These are phyloP conservation scores for Sherardia arvensis DNA, from an alignment of 257 asterid species.

Conservation along the genomic window DNA sequence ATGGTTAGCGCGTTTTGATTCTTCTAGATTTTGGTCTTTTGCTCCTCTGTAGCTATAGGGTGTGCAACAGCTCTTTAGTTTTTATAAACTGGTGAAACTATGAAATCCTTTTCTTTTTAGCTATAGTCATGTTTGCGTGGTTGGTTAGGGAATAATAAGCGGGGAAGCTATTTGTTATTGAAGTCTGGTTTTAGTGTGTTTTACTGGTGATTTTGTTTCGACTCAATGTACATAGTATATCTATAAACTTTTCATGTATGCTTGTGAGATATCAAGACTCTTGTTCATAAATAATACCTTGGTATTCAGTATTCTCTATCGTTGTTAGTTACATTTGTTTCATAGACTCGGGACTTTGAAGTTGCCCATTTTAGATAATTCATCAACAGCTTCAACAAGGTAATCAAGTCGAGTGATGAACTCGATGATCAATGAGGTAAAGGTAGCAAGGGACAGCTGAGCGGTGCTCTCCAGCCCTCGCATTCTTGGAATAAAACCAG, in stretches of 20 bases:
- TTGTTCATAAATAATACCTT: not conserved
- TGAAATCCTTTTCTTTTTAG: not conserved
- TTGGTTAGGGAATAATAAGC: constrained; percentile 34
- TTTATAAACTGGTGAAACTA: constrained; percentile 15
- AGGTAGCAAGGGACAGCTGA: constrained; percentile 49
- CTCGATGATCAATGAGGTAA: constrained; percentile 53
- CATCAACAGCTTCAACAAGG: constrained; percentile 59
- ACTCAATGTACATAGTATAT: constrained; percentile 29
- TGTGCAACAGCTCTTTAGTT: not conserved
- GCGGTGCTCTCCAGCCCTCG: constrained; percentile 44
- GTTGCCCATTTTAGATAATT: constrained; percentile 49
- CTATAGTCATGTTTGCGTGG: constrained; percentile 16
- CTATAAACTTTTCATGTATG: not conserved
- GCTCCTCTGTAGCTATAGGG: not conserved
- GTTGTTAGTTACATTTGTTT: not conserved
- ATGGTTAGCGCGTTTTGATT: not conserved
- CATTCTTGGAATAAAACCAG: constrained; percentile 35
- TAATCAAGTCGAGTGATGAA: constrained; percentile 66
- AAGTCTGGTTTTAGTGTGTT: constrained; percentile 20
- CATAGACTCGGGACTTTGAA: constrained; percentile 31
- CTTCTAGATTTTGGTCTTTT: not conserved
- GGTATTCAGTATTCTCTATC: not conserved
- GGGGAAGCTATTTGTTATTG: constrained; percentile 17
- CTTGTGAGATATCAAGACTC: constrained; percentile 7
- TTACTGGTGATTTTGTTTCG: constrained; percentile 16